Evolutionary conservation across 345 rosid genomes (phyloP), one percentile per base, ranked within the genome.

Genomic region (Salix koriyanagi): DNA sequence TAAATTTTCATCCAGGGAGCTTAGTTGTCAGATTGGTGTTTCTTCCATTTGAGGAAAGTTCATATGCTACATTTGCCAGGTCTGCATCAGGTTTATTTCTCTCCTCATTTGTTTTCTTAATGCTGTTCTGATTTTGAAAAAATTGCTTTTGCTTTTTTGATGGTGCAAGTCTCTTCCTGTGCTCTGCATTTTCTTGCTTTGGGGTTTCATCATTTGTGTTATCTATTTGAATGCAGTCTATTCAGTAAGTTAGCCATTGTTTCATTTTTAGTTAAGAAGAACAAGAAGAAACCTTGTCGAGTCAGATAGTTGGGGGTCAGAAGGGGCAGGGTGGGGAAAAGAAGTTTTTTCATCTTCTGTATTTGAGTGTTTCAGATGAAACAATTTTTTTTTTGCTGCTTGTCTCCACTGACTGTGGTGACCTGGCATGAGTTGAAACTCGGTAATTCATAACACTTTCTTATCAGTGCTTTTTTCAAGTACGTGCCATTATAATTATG

Each of bases 11-110:
- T 71, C 66, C 89, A 96, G 99, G 97, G 81, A 92, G 99, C 89
- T 84, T 92, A 78, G 99, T 96, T 72, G 99, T 93, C 79, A 89
- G 98, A 78, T 52, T 96, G 90, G 92, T 96, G 80, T 90, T 93
- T 88, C 92, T 93, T 82, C 99, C 98, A 21, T 92, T 94, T 52
- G 97, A 96, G 87, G 99, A 96, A 86, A 96, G 98, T 85, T 87
- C 99, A 66, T 91, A 88, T 83, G 84, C 92, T 77, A 91, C 91
- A 77, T 96, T 92, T 89, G 97, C 99, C 89, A 92, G 97, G 97
- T 92, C 90, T 72, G 94, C 97, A 73, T 87, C 99, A 93, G 98
- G 99, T 93, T 90, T 81, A 87, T 80, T 82, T 88, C 94, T 90
- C 61, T 85, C 84, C 86, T 84, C 56, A 32, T 15, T 83, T 79